Percentiles rank a stretch among this genome's conserved stretches.
Evolutionary conservation across 139 green algal genomes (phyloP).

Genomic region (Coccomyxa sp.): DNA sequence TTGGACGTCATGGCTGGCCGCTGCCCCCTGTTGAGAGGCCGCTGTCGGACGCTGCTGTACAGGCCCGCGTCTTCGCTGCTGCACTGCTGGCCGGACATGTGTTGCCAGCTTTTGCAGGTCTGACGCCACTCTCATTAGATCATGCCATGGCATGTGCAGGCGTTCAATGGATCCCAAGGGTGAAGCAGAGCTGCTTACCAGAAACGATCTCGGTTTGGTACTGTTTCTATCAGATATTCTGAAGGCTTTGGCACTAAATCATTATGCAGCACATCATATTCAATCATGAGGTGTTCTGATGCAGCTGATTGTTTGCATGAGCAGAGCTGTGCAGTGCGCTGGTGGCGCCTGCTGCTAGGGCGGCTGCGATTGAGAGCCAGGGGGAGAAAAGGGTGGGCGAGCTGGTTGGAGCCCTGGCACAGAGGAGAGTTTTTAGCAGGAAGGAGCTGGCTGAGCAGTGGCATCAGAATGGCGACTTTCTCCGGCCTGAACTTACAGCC

Average conservation of each 20-base stretch:
- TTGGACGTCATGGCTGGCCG: constrained; percentile 74
- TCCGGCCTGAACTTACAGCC: constrained; percentile 48
- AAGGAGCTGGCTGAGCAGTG: constrained; percentile 38
- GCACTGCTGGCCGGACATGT: constrained; percentile 80
- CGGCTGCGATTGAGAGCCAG: constrained; percentile 40
- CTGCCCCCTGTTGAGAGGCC: constrained; percentile 53
- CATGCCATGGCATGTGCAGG: not conserved
- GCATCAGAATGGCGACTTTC: constrained; percentile 20
- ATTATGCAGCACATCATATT: constrained; percentile 40
- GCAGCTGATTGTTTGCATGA: constrained; percentile 16
- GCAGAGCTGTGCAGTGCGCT: constrained; percentile 16
- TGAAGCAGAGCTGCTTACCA: not conserved
- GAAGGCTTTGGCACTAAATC: not conserved
- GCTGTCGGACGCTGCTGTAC: constrained; percentile 38
- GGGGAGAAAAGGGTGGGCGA: constrained; percentile 55
- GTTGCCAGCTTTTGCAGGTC: constrained; percentile 26
- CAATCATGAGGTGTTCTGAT: constrained; percentile 35
- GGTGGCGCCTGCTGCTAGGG: constrained; percentile 33
- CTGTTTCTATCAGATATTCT: not conserved
- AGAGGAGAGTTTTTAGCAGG: constrained; percentile 30
- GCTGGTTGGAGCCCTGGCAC: constrained; percentile 48
- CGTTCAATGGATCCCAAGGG: not conserved
- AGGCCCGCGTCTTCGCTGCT: constrained; percentile 64
- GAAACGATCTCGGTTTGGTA: not conserved
- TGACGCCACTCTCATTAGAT: no score